Base-by-base conservation (phyloP, 1,139 yeast species). In the Zygoascus hellenicus region DNA sequence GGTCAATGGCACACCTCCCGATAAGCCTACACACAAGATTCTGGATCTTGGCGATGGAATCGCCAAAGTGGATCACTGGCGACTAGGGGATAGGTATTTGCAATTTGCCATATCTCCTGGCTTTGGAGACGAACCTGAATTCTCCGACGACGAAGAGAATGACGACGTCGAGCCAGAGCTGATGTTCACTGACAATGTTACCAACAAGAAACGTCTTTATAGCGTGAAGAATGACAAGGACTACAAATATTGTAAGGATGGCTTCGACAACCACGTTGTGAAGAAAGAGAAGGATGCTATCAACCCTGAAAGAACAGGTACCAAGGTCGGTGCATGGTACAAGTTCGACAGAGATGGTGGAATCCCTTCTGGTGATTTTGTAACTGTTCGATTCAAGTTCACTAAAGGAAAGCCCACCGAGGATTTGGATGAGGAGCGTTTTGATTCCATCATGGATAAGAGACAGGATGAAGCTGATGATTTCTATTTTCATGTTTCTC, bases 101-200 rank as follows among this genome's bases (percentile, higher is more conserved):
- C 77, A 80, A 17, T 85, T 88, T 67, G 92, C 95, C 9, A 92
- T 96, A 9, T 83, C 96, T n/a, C 95, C 96, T 1, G 95, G 95
- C 39, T 69, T 76, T 16, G 56, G 58, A 26, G 59, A 56, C 33
- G 43, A 42, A n/a, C 30, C 19, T 13, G 46, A 42, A 7, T 28
- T 14, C 14, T 45, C 42, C 10, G 51, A 48, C 11, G 69, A 71
- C 15, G 82, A 75, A 7, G 63, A 71, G 36, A 70, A 77, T 22
- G 76, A 77, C 3, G 95, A 85, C 63, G 81, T 88, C 43, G 87
- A 82, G 54, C 95, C 96, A 1, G 67, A 70, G 48, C 69, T 87
- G 51, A 67, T 90, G 49, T 90, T 90, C 67, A 89, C 97, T 35
- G 95, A 90, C 53, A 90, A 90, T 64, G 95, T 85, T 62, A 85